Conservation (phyloP, 2,329 filamentous ascomycete species). For the Aspergillus alliaceus region DNA sequence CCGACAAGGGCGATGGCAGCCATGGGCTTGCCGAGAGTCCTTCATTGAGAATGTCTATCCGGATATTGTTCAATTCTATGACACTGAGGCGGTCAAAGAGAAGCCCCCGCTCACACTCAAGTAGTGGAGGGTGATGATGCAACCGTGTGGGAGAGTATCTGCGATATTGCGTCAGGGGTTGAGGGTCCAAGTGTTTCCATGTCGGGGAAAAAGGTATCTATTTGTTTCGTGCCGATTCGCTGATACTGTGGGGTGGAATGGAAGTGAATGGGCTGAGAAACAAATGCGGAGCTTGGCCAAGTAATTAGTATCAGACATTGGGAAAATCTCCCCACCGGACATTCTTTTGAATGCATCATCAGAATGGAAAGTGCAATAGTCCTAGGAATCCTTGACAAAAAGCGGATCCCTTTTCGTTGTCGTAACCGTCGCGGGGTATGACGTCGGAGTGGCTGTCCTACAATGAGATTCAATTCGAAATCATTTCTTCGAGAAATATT, state of each 20-base stretch:
- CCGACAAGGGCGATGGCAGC: conserved; percentile 3
- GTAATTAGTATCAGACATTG: conserved; percentile 11
- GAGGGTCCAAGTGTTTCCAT: neutral
- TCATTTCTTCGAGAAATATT: too few relatives aligned
- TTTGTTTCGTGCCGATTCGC: conserved; percentile 12
- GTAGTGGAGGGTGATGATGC: conserved; percentile 19
- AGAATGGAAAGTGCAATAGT: too few relatives aligned
- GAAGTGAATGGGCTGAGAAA: conserved; percentile 7
- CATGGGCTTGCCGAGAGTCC: neutral
- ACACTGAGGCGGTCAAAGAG: conserved; percentile 15
- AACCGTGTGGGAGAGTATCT: conserved; percentile 3
- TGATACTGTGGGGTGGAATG: neutral
- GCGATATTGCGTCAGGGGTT: conserved; percentile 11
- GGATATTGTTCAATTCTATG: conserved; percentile 22
- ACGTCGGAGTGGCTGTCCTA: neutral
- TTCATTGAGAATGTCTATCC: conserved; percentile 14
- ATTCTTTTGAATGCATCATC: neutral
- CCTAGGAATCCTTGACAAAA: too few relatives aligned
- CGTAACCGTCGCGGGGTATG: neutral
- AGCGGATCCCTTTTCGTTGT: neutral
- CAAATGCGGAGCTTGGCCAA: conserved; percentile 12
- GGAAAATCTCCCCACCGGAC: neutral
- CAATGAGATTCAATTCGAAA: too few relatives aligned
- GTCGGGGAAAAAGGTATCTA: neutral
- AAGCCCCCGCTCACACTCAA: conserved; percentile 8